These are phyloP conservation scores for Hypoxylon trugodes DNA, from an alignment of 495 filamentous ascomycete species.

Conservation along the genomic window DNA sequence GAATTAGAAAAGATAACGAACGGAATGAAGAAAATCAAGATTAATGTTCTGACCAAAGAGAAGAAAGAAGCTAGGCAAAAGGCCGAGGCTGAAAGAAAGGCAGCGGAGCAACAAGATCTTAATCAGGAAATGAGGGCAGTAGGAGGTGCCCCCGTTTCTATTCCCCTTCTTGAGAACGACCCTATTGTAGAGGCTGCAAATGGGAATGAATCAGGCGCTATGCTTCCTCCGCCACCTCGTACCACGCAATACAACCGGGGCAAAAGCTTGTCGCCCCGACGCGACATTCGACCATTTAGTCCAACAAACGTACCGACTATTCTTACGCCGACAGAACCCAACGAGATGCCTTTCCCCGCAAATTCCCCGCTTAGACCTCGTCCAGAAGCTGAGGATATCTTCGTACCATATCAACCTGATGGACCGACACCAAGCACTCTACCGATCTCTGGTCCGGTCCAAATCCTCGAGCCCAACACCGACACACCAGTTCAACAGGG, in stretches of 20 bases:
- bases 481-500: constrained; percentile 5
- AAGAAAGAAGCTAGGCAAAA: constrained; percentile 67
- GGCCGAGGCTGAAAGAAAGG: constrained; percentile 39
- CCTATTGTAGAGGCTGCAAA: too few species aligned
- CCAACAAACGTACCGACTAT: constrained; percentile 24
- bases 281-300: constrained; percentile 10
- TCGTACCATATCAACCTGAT: constrained; percentile 52
- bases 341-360: constrained; percentile 19
- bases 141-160: neutral
- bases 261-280: constrained; percentile 1
- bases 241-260: too few species aligned
- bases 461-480: constrained; percentile 50
- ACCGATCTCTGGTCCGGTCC: constrained; percentile 40
- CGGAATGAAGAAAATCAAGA: constrained; percentile 78
- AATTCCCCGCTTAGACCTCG: constrained; percentile 20
- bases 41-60: constrained; percentile 75
- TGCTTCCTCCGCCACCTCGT: too few species aligned
- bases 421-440: constrained; percentile 40
- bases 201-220: too few species aligned
- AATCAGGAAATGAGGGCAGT: neutral
- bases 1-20: constrained; percentile 69
- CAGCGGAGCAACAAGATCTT: constrained; percentile 11
- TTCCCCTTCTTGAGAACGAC: too few species aligned
- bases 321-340: constrained; percentile 26
- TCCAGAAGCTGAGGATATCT: constrained; percentile 22